Evolutionary conservation across 148 eudicot genomes (phyloP), one percentile per base, ranked within the genome.

Genomic region (Chenopodium album): DNA sequence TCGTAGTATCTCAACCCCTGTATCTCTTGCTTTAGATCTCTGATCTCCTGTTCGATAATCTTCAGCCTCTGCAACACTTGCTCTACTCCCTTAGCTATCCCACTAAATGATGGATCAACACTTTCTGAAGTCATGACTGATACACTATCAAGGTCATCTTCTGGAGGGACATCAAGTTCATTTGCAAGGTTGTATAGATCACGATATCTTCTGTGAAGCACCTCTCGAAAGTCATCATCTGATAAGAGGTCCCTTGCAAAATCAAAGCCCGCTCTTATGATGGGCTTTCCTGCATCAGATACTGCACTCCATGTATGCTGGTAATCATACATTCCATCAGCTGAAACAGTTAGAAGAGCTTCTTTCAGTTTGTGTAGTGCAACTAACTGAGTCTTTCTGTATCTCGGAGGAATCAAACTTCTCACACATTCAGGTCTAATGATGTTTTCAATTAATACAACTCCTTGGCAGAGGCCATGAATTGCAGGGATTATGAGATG

Each of bases 11-110:
- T 90, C 86, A 96, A 85, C 80, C 99, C 99, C 88, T 96, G 97
- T 72, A 96, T 94, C 88, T 93, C 99, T 81, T 91, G 97, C 87
- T 92, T 96, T 46, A 96, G 66, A 81, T 96, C 99, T 85, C 95
- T 85, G 73, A 96, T 92, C 82, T 96, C 99, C 76, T 90, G 91
- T 76, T 94, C 95, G 9, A 96, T 96, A 82, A 96, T 94, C 88
- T 91, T 92, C 11, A 96, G 88, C 80, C 97, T 90, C 76, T 96
- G 92, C 54, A 96, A 75, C 56, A 96, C 97, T 77, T 86, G 90
- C 81, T 96, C 98, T 34, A 96, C 99, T 64, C 99, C 99, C 78
- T 92, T 94, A 37, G 99, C 99, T 77, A 96, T 92, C 46, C 99
- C 99, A 79, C 85, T 85, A 76, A 96, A 88, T 52, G 99, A 83